A percentile compares a stretch with the other conserved stretches of the same genome.
phyloP scores from a whole-genome alignment of 208 protist genomes.

The Trypanosoma scelopori region DNA sequence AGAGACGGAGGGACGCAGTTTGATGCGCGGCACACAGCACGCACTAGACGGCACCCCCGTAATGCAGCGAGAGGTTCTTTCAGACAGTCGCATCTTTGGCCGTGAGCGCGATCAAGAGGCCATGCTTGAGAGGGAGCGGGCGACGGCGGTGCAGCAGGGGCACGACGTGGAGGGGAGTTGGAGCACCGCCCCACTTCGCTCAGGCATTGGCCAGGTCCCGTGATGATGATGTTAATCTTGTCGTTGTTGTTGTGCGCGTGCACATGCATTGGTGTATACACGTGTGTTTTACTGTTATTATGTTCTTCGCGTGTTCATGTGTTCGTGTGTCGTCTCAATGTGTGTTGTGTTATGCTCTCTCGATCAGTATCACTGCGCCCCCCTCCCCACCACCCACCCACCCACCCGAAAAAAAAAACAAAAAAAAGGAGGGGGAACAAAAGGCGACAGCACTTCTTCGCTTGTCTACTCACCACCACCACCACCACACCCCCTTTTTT shows the following conservation, averaged over 20 bases:
- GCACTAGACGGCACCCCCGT: constrained; percentile 68
- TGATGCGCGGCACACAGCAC: constrained; percentile 49
- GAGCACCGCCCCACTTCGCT: constrained; percentile 31
- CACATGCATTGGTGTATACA: background rate
- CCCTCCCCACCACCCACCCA: too few species aligned
- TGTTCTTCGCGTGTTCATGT: too few species aligned
- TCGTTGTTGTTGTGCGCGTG: background rate
- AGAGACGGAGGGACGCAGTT: constrained; percentile 65
- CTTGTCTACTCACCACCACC: too few species aligned
- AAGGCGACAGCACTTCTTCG: background rate
- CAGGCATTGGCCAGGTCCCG: constrained; percentile 33
- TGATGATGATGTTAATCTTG: background rate
- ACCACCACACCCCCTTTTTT: too few species aligned
- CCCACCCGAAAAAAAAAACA: constrained; percentile 5
- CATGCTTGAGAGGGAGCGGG: constrained; percentile 53
- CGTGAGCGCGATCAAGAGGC: constrained; percentile 39
- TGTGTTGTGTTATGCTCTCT: too few species aligned
- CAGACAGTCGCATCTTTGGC: constrained; percentile 67
- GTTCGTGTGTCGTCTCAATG: too few species aligned
- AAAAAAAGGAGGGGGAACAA: background rate
- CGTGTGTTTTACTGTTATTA: too few species aligned
- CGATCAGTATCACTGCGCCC: too few species aligned
- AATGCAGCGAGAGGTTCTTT: constrained; percentile 55
- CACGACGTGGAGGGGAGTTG: background rate
- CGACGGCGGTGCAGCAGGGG: constrained; percentile 39